These are phyloP conservation scores for Amaranthus palmeri DNA, from an alignment of 148 eudicot genomes.

Conservation along the genomic window DNA sequence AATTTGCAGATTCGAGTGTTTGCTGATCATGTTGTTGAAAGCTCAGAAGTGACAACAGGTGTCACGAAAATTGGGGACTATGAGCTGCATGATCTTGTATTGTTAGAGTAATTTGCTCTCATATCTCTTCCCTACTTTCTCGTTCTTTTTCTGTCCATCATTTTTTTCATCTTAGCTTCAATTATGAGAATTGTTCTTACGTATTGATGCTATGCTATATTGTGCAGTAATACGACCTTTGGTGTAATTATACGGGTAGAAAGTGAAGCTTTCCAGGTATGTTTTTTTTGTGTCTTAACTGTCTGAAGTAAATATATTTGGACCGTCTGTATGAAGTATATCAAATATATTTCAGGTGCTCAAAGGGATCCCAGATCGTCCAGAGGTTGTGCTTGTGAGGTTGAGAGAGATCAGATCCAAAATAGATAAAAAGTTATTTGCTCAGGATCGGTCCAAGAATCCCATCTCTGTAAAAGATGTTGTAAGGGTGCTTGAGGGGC, in stretches of 20 bases:
- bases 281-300: conserved; percentile 3
- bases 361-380: conserved; percentile 87
- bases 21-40: conserved; percentile 95
- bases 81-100: conserved; percentile 96
- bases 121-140: background rate
- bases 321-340: conserved; percentile 11
- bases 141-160: background rate
- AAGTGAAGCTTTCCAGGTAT: conserved; percentile 96
- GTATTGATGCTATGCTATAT: background rate
- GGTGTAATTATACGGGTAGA: conserved; percentile 98
- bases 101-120: conserved; percentile 66
- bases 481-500: conserved; percentile 73
- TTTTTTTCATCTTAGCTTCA: background rate
- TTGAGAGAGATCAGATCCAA: conserved; percentile 83
- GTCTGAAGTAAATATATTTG: conserved; percentile 8
- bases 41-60: conserved; percentile 97
- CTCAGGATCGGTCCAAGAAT: conserved; percentile 75
- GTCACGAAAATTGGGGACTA: conserved; percentile 86
- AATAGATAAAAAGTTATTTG: conserved; percentile 51
- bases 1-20: conserved; percentile 70
- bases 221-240: conserved; percentile 77
- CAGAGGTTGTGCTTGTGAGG: conserved; percentile 82
- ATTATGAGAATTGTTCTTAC: background rate
- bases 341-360: conserved; percentile 52
- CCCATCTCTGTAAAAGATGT: conserved; percentile 80